Percentiles rank a stretch among this genome's conserved stretches.
phyloP scores from a whole-genome alignment of 148 eudicot species.

The Camellia japonica region DNA sequence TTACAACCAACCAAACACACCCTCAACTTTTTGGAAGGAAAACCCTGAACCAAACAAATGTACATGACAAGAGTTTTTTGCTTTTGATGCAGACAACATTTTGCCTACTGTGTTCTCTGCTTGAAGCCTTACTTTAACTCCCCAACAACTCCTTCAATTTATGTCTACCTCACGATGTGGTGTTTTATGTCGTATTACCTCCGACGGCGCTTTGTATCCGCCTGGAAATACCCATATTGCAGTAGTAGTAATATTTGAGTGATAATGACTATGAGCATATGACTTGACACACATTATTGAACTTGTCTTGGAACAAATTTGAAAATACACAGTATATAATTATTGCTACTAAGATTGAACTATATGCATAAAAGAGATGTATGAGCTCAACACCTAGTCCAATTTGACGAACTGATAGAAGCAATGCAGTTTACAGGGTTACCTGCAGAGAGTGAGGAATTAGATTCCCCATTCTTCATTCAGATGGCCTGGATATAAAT shows the following conservation, averaged over 20 bases:
- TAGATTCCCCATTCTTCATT: not conserved
- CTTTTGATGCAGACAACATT: no score
- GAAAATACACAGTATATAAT: no score
- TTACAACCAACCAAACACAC: conserved; percentile 33
- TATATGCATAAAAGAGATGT: not conserved
- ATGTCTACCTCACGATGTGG: conserved; percentile 12
- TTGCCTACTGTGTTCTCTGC: conserved; percentile 16
- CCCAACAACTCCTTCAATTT: conserved; percentile 10
- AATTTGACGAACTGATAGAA: not conserved
- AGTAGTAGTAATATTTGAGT: not conserved
- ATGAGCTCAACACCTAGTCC: not conserved
- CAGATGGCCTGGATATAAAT: not conserved
- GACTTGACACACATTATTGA: not conserved
- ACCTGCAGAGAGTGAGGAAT: not conserved
- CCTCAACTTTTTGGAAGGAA: conserved; percentile 22
- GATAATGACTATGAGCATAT: not conserved
- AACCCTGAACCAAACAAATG: conserved; percentile 11
- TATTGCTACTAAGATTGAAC: not conserved
- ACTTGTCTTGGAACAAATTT: not conserved
- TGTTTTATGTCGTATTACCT: conserved; percentile 27
- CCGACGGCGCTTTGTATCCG: conserved; percentile 66
- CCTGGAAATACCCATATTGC: conserved; percentile 38
- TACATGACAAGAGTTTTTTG: not conserved
- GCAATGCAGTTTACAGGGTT: not conserved
- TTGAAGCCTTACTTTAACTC: conserved; percentile 4